Conservation (phyloP, 768 basidiomycete species). For the Collybia sordida region DNA sequence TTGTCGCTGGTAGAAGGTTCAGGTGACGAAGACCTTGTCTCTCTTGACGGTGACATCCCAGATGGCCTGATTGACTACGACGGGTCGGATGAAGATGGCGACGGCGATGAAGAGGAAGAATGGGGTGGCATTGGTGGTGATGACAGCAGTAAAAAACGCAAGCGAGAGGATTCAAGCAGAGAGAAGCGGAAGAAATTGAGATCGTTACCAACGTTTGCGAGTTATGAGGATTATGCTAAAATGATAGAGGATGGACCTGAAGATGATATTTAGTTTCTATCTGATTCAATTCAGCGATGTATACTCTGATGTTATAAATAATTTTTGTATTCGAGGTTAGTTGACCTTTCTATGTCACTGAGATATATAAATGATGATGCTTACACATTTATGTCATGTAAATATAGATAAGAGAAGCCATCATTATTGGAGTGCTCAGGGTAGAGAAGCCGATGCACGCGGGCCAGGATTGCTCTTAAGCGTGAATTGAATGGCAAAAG, state of each 20-base stretch:
- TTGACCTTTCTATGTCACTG: no score
- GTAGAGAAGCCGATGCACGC: no score
- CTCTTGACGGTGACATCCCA: constrained; percentile 54
- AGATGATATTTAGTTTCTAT: constrained; percentile 53
- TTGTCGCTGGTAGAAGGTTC: constrained; percentile 64
- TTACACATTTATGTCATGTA: no score
- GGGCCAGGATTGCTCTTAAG: no score
- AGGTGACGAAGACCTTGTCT: constrained; percentile 70
- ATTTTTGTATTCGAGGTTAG: no score
- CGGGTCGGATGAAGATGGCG: constrained; percentile 47
- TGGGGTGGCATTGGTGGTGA: constrained; percentile 50
- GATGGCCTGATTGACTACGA: constrained; percentile 61
- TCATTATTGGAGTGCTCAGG: no score
- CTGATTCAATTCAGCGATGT: no score
- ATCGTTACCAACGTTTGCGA: constrained; percentile 78
- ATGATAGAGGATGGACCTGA: constrained; percentile 81
- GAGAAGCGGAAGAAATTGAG: constrained; percentile 67
- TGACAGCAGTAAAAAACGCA: constrained; percentile 42
- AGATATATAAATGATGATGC: no score
- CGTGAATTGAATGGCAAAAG: no score
- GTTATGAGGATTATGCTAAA: constrained; percentile 82
- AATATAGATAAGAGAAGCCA: no score
- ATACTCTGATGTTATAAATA: no score
- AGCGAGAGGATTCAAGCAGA: constrained; percentile 35
- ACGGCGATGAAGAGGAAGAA: constrained; percentile 43